phyloP scores from a whole-genome alignment of 352 stramenopile species.

The Aphanomyces cochlioides region DNA sequence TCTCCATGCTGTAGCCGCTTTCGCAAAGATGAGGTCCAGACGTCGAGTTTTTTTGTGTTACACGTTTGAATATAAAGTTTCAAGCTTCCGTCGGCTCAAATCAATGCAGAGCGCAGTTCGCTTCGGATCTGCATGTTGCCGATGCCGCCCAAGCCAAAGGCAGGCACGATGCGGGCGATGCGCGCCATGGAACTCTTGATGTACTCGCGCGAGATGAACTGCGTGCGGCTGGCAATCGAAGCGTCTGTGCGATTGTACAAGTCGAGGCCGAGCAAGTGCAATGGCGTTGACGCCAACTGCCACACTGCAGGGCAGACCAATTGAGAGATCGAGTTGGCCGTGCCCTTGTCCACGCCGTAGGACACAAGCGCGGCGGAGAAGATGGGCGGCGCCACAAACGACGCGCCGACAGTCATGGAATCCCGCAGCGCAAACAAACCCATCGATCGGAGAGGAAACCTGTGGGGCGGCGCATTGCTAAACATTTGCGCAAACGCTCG shows the following conservation, averaged over 20 bases:
- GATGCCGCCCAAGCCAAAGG: conserved; percentile 84
- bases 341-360: conserved; percentile 43
- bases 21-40: too few species aligned
- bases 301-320: neutral
- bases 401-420: conserved; percentile 75
- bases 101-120: neutral
- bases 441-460: conserved; percentile 73
- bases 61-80: too few species aligned
- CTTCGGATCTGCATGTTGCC: conserved; percentile 48
- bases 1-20: too few species aligned
- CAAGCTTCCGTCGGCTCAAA: neutral
- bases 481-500: conserved; percentile 88
- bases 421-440: conserved; percentile 84
- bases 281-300: conserved; percentile 86
- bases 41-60: too few species aligned
- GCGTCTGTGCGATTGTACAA: conserved; percentile 78
- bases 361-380: conserved; percentile 58
- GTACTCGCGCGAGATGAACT: conserved; percentile 76
- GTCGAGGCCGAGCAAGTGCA: conserved; percentile 85
- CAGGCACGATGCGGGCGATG: conserved; percentile 80
- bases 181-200: conserved; percentile 72
- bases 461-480: conserved; percentile 59
- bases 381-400: conserved; percentile 78
- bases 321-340: conserved; percentile 33
- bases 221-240: conserved; percentile 36